These are phyloP conservation scores for Geranium incanum DNA, from an alignment of 441 rosid genomes.

Conservation along the genomic window DNA sequence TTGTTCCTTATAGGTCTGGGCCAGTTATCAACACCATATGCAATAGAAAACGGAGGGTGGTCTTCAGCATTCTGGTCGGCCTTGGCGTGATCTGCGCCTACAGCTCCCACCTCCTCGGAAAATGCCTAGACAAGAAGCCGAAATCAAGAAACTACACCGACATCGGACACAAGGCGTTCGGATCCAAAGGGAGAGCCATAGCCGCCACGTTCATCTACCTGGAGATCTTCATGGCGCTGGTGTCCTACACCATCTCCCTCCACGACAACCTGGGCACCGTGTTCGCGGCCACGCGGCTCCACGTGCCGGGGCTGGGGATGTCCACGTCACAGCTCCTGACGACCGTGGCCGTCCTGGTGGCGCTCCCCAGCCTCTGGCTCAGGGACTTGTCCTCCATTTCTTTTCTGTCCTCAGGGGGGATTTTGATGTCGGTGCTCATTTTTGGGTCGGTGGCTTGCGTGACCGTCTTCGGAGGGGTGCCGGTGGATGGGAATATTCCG, in stretches of 20 bases:
- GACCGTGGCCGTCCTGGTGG: constrained; percentile 40
- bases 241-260: constrained; percentile 70
- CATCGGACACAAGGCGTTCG: constrained; percentile 54
- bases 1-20: constrained; percentile 44
- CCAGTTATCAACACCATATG: constrained; percentile 67
- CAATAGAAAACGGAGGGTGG: constrained; percentile 65
- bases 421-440: constrained; percentile 57
- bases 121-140: constrained; percentile 52
- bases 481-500: constrained; percentile 36
- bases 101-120: constrained; percentile 51
- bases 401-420: constrained; percentile 55
- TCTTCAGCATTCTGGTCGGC: constrained; percentile 35
- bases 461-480: constrained; percentile 41
- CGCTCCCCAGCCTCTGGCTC: constrained; percentile 69
- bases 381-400: constrained; percentile 61
- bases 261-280: constrained; percentile 57
- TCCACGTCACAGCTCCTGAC: constrained; percentile 49
- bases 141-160: constrained; percentile 54
- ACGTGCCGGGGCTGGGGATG: constrained; percentile 25
- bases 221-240: constrained; percentile 68
- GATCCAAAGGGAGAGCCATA: constrained; percentile 37
- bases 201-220: constrained; percentile 45
- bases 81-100: constrained; percentile 48
- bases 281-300: constrained; percentile 31
- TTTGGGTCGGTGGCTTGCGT: constrained; percentile 47